Conservation (phyloP, 805 yeast genomes). For the Wickerhamomyces alni region DNA sequence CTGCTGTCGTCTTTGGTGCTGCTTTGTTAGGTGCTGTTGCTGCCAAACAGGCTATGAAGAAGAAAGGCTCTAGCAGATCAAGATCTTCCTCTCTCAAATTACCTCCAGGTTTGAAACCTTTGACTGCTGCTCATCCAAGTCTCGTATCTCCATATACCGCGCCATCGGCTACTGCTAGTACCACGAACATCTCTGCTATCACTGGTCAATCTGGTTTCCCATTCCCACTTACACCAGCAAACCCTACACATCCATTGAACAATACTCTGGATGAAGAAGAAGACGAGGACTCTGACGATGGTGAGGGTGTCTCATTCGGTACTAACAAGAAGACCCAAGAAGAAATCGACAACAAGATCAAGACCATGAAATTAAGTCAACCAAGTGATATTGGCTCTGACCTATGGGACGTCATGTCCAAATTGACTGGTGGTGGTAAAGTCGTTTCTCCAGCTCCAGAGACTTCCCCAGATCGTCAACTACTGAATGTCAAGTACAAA, state of each 20-base stretch:
- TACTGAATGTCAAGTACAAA: conserved; percentile 75
- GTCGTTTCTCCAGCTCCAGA: conserved; percentile 63
- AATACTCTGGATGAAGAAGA: conserved; percentile 36
- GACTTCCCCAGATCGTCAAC: conserved; percentile 56
- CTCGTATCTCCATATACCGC: conserved; percentile 71
- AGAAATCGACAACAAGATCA: conserved; percentile 40
- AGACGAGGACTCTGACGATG: conserved; percentile 41
- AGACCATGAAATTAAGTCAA: conserved; percentile 22
- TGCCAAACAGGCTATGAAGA: conserved; percentile 51
- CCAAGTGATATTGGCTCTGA: conserved; percentile 38
- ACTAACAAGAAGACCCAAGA: conserved; percentile 48
- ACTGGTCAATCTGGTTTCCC: conserved; percentile 35
- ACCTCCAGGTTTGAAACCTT: conserved; percentile 22
- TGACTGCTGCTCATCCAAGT: conserved; percentile 15
- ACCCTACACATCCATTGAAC: conserved; percentile 18
- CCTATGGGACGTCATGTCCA: conserved; percentile 84
- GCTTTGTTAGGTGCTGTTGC: conserved; percentile 95
- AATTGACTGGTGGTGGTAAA: conserved; percentile 76
- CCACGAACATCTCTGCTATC: conserved; percentile 39
- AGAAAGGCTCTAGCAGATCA: conserved; percentile 7
- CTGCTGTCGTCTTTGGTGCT: conserved; percentile 95
- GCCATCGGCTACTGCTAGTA: conserved; percentile 70
- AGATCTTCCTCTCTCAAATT: conserved; percentile 23
- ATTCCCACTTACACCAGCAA: conserved; percentile 40
- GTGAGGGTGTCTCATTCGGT: conserved; percentile 54